A percentile compares a stretch with the other conserved stretches of the same genome.
phyloP scores from a whole-genome alignment of 192 early-diverging fungal species.

The Podila verticillata region DNA sequence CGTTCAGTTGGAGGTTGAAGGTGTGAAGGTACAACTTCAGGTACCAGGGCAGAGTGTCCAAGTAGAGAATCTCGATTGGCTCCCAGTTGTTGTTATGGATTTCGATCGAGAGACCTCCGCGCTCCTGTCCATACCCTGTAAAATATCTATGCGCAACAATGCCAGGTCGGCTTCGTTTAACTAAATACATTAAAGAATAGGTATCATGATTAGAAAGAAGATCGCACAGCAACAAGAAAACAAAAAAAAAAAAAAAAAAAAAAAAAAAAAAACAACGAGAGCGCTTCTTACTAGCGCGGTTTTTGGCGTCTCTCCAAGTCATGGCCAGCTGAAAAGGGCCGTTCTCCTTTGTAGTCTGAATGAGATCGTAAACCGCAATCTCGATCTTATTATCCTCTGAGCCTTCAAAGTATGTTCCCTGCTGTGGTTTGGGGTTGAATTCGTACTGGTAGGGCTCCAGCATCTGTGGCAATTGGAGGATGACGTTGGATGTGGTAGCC shows the following conservation, averaged over 20 bases:
- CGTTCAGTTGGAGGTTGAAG: constrained; percentile 63
- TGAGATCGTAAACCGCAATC: constrained; percentile 60
- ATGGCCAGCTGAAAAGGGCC: constrained; percentile 58
- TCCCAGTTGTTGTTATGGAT: constrained; percentile 72
- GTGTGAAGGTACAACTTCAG: constrained; percentile 92
- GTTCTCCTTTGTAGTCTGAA: constrained; percentile 9
- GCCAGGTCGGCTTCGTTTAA: constrained; percentile 48
- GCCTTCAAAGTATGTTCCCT: constrained; percentile 23
- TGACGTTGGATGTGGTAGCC: constrained; percentile 54
- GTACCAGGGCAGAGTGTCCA: constrained; percentile 92
- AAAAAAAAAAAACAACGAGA: neutral
- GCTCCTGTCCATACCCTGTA: constrained; percentile 86
- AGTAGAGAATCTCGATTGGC: constrained; percentile 64
- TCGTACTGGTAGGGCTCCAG: constrained; percentile 20
- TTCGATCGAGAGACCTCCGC: constrained; percentile 81
- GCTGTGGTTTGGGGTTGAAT: constrained; percentile 4
- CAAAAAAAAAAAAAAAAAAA: neutral
- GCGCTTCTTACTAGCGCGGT: constrained; percentile 59
- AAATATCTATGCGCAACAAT: constrained; percentile 71
- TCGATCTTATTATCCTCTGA: constrained; percentile 14
- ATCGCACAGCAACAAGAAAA: neutral
- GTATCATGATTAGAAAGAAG: constrained; percentile 2
- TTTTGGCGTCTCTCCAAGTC: constrained; percentile 56
- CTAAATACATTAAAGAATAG: neutral
- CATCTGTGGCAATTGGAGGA: constrained; percentile 50